These are phyloP conservation scores for Rhododendron griersonianum DNA, from an alignment of 148 eudicot genomes.

Conservation along the genomic window DNA sequence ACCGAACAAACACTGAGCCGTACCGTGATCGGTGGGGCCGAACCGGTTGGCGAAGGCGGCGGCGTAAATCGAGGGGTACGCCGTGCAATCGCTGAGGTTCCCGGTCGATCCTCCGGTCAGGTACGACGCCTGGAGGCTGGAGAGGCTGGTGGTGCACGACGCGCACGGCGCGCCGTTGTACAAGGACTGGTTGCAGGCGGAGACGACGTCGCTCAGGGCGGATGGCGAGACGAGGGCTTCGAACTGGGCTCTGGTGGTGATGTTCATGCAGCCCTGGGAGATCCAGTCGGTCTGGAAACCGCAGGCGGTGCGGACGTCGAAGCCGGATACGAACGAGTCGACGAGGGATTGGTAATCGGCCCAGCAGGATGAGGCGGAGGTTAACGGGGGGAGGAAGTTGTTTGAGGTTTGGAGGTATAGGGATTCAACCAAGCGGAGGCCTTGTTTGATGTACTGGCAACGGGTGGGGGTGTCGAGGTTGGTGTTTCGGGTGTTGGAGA, in stretches of 20 bases:
- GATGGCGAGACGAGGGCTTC: slow-evolving; percentile 26
- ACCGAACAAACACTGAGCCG: slow-evolving; percentile 48
- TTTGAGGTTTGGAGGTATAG: slow-evolving; percentile 46
- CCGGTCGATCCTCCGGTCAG: slow-evolving; percentile 35
- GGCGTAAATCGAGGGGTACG: slow-evolving; percentile 53
- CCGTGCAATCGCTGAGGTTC: slow-evolving; percentile 57
- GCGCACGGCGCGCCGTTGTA: slow-evolving; percentile 49
- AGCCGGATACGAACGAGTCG: slow-evolving; percentile 28
- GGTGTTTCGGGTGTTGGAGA: slow-evolving; percentile 18
- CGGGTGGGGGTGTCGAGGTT: slow-evolving; percentile 13
- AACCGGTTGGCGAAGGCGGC: slow-evolving; percentile 46
- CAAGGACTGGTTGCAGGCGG: slow-evolving; percentile 53
- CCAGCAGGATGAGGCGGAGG: slow-evolving; percentile 67
- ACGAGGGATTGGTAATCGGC: slow-evolving; percentile 39
- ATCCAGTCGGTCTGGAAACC: slow-evolving; percentile 51
- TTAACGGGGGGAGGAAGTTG: slow-evolving; percentile 45
- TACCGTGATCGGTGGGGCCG: slow-evolving; percentile 68
- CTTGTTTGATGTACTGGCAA: slow-evolving; percentile 51
- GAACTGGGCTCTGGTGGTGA: slow-evolving; percentile 50
- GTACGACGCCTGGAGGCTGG: slow-evolving; percentile 39
- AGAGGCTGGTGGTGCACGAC: slow-evolving; percentile 20
- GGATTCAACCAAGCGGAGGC: slow-evolving; percentile 59
- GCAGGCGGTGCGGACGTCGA: slow-evolving; percentile 45
- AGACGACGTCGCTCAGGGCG: slow-evolving; percentile 17
- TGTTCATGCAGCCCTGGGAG: slow-evolving; percentile 64